Percentiles rank a stretch among this genome's conserved stretches.
phyloP scores from a whole-genome alignment of 2,329 filamentous ascomycete species.

The Seiridium unicorne region DNA sequence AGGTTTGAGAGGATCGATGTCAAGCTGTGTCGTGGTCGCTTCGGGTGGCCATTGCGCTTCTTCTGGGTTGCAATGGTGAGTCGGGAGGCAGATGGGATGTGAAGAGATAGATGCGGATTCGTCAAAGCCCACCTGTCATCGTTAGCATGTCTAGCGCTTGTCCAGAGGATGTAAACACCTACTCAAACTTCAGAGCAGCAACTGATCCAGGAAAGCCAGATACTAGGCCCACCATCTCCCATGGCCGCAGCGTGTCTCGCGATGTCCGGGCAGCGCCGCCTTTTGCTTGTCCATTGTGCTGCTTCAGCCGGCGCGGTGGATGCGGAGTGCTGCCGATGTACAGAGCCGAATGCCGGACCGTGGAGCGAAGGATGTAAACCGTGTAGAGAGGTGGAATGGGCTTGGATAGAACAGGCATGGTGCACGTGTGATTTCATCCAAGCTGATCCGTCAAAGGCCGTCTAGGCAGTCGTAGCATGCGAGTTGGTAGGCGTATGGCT shows the following conservation, averaged over 20 bases:
- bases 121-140: slow-evolving; percentile 80
- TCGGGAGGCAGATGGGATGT: slow-evolving; percentile 67
- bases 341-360: slow-evolving; percentile 65
- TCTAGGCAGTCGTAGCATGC: background rate
- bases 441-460: background rate
- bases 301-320: slow-evolving; percentile 77
- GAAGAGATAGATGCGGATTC: slow-evolving; percentile 77
- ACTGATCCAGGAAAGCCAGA: slow-evolving; percentile 86
- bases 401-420: slow-evolving; percentile 42
- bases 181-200: slow-evolving; percentile 93
- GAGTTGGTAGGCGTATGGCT: background rate
- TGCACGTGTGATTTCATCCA: slow-evolving; percentile 5
- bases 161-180: slow-evolving; percentile 28
- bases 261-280: slow-evolving; percentile 82
- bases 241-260: slow-evolving; percentile 68
- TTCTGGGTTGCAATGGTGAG: slow-evolving; percentile 49
- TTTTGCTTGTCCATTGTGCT: slow-evolving; percentile 83
- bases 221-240: slow-evolving; percentile 87
- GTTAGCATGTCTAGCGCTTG: background rate
- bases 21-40: slow-evolving; percentile 58
- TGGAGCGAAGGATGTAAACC: slow-evolving; percentile 89
- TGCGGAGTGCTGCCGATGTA: slow-evolving; percentile 95
- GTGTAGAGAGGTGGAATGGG: slow-evolving; percentile 87
- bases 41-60: slow-evolving; percentile 54
- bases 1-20: slow-evolving; percentile 74